A percentile compares a stretch with the other conserved stretches of the same genome.
These are phyloP conservation scores for Pseudozyma tsukubaensis DNA, from an alignment of 1,284 basidiomycete genomes.

Conservation along the genomic window DNA sequence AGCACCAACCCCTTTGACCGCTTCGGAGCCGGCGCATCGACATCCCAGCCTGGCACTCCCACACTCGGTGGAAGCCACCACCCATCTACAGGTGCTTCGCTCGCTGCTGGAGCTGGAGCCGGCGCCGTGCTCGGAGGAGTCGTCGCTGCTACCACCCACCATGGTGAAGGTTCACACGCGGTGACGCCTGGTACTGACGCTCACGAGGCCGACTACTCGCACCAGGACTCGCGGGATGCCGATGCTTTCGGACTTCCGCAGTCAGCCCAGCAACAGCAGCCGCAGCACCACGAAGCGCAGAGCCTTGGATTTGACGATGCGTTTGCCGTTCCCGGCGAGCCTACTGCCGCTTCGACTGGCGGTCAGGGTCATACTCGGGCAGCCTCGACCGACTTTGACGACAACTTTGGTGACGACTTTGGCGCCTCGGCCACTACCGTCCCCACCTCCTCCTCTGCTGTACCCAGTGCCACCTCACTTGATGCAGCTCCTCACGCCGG, in stretches of 20 bases:
- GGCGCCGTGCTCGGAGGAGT: constrained; percentile 63
- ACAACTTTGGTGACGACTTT: constrained; percentile 67
- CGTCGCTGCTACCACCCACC: constrained; percentile 59
- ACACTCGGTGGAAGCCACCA: constrained; percentile 3
- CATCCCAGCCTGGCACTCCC: constrained; percentile 26
- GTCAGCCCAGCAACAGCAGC: constrained; percentile 10
- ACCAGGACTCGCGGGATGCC: constrained; percentile 12
- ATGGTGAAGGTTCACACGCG: background rate
- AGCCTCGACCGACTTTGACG: constrained; percentile 44
- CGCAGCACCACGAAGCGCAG: constrained; percentile 9
- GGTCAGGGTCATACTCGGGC: constrained; percentile 32
- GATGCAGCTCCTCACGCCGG: constrained; percentile 65
- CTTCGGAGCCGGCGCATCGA: constrained; percentile 67
- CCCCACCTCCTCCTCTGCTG: constrained; percentile 4
- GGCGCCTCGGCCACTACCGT: constrained; percentile 33
- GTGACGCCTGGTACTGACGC: too few species aligned
- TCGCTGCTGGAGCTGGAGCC: constrained; percentile 59
- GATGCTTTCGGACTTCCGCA: constrained; percentile 58
- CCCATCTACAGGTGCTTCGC: constrained; percentile 49
- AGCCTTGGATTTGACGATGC: constrained; percentile 72
- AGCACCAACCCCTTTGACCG: constrained; percentile 95
- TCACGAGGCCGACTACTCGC: constrained; percentile 11
- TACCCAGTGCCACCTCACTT: constrained; percentile 2
- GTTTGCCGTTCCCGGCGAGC: constrained; percentile 72
- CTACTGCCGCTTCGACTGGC: constrained; percentile 54